Conservation (phyloP, 805 yeast genomes). For the Wickerhamomyces chaumierensis region DNA sequence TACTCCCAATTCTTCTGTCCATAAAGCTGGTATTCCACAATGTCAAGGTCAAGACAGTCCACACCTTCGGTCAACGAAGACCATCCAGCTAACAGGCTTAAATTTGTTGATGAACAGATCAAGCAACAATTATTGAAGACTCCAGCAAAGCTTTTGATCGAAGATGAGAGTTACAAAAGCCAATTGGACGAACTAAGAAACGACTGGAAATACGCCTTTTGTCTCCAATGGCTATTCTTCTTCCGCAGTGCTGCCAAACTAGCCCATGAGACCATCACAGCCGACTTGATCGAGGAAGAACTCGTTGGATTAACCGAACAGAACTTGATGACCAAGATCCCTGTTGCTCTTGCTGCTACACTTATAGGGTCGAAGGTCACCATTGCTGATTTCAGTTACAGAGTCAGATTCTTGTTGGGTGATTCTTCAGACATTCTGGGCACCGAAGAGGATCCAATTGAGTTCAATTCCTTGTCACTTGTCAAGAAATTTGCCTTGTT, state of each 20-base stretch:
- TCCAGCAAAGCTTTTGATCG: slow-evolving; percentile 27
- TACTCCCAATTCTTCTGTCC: too few species aligned
- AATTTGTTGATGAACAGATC: slow-evolving; percentile 22
- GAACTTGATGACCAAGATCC: slow-evolving; percentile 31
- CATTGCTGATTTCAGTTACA: slow-evolving; percentile 16
- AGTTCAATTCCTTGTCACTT: slow-evolving; percentile 29
- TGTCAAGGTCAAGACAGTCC: slow-evolving; percentile 13
- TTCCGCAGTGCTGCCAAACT: slow-evolving; percentile 41
- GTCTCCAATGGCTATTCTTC: slow-evolving; percentile 45
- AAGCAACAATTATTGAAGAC: slow-evolving; percentile 25
- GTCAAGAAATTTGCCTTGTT: slow-evolving; percentile 39
- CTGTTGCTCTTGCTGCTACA: slow-evolving; percentile 16
- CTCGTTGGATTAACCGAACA: slow-evolving; percentile 33
- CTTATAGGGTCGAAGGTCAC: slow-evolving; percentile 14
- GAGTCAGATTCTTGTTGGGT: slow-evolving; percentile 17
- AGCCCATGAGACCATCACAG: slow-evolving; percentile 41
- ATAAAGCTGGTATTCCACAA: too few species aligned
- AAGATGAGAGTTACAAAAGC: slow-evolving; percentile 23
- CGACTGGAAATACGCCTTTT: slow-evolving; percentile 26
- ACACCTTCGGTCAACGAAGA: slow-evolving; percentile 10
- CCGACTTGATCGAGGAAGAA: slow-evolving; percentile 48
- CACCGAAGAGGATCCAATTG: slow-evolving; percentile 16
- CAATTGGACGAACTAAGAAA: slow-evolving; percentile 23
- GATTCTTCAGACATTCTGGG: slow-evolving; percentile 14
- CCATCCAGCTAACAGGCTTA: slow-evolving; percentile 20